Conservation (phyloP, 1,284 basidiomycete species). For the Chiua sp. region DNA sequence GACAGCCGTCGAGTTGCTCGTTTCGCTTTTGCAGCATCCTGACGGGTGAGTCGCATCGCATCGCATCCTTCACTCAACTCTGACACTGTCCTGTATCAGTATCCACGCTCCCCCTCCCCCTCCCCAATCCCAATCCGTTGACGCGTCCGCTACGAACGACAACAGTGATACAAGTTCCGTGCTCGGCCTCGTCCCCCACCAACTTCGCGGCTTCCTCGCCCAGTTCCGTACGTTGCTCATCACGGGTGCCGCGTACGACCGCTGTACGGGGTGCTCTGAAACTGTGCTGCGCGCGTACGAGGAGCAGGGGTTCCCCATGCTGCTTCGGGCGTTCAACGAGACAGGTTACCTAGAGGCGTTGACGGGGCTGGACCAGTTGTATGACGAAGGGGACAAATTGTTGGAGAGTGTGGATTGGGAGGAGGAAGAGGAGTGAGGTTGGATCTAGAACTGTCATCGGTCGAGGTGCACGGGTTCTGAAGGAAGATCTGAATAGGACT, state of each 20-base stretch:
- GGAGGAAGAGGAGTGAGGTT: conserved; percentile 55
- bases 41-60: conserved; percentile 62
- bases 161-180: conserved; percentile 48
- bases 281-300: conserved; percentile 81
- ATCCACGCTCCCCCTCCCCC: conserved; percentile 71
- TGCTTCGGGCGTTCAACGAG: conserved; percentile 87
- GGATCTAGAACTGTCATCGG: too few species aligned
- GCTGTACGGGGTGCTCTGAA: conserved; percentile 92
- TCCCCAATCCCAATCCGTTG: conserved; percentile 25
- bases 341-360: conserved; percentile 80
- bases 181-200: conserved; percentile 92
- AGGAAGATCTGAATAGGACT: too few species aligned
- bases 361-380: conserved; percentile 87
- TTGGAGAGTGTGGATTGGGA: conserved; percentile 82
- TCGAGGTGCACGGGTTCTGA: too few species aligned
- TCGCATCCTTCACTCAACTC: too few species aligned
- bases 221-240: conserved; percentile 88
- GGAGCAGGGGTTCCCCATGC: conserved; percentile 76
- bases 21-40: conserved; percentile 91
- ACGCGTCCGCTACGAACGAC: not conserved
- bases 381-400: conserved; percentile 79
- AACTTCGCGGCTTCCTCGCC: conserved; percentile 88
- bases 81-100: conserved; percentile 42
- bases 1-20: conserved; percentile 91
- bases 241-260: conserved; percentile 84